Evolutionary conservation across 2,329 filamentous ascomycete genomes (phyloP).

Genomic region (Teratosphaeria viscida): DNA sequence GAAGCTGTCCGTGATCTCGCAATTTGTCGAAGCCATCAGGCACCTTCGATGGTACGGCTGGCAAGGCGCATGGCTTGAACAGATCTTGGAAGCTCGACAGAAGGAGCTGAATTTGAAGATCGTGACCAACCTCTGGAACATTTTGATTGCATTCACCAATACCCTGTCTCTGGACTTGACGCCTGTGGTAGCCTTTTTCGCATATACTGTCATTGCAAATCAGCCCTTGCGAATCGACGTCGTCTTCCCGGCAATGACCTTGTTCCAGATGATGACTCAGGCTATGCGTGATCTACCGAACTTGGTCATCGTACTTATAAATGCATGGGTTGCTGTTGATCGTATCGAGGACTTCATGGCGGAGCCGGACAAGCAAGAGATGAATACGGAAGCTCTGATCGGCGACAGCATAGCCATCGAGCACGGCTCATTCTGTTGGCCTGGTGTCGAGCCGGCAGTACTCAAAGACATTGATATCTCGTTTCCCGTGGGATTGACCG

Average conservation of each 20-base stretch:
- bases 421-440: slow-evolving; percentile 68
- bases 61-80: slow-evolving; percentile 63
- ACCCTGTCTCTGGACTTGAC: slow-evolving; percentile 62
- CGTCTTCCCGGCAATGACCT: slow-evolving; percentile 74
- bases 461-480: slow-evolving; percentile 44
- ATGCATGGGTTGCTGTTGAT: slow-evolving; percentile 70
- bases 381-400: slow-evolving; percentile 26
- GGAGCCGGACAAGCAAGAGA: slow-evolving; percentile 59
- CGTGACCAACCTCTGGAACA: slow-evolving; percentile 51
- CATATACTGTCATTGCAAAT: slow-evolving; percentile 63
- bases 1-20: slow-evolving; percentile 68
- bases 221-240: slow-evolving; percentile 64
- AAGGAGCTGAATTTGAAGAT: slow-evolving; percentile 57
- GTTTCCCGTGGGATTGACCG: slow-evolving; percentile 47
- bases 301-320: slow-evolving; percentile 65
- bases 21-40: slow-evolving; percentile 78
- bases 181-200: slow-evolving; percentile 69
- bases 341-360: slow-evolving; percentile 80
- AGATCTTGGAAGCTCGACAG: slow-evolving; percentile 57
- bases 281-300: slow-evolving; percentile 65
- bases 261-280: slow-evolving; percentile 65
- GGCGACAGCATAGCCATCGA: slow-evolving; percentile 39
- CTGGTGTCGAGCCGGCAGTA: slow-evolving; percentile 50
- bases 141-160: slow-evolving; percentile 58
- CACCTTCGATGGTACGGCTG: slow-evolving; percentile 75